Conservation (phyloP, 2,329 filamentous ascomycete genomes). For the Ambrosiella cleistominuta region DNA sequence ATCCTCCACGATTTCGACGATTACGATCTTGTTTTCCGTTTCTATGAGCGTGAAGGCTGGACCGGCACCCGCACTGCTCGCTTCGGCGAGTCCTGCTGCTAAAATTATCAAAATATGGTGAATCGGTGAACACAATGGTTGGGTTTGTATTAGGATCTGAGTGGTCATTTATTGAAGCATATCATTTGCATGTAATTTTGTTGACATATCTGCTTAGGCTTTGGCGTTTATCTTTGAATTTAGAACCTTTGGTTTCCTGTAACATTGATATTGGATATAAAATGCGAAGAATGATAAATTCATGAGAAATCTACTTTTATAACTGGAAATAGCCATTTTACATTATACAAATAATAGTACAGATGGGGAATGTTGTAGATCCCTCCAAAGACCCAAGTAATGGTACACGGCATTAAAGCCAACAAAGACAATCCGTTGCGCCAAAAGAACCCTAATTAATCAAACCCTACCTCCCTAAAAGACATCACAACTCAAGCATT, state of each 20-base stretch:
- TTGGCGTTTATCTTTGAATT: slow-evolving; percentile 3
- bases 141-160: not conserved
- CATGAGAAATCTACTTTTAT: not conserved
- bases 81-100: slow-evolving; percentile 29
- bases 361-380: not conserved
- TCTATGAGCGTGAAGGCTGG: slow-evolving; percentile 84
- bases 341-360: slow-evolving; percentile 6
- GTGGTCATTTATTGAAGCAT: not conserved
- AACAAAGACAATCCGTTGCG: not conserved
- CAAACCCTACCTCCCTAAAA: not conserved
- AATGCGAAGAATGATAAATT: not conserved
- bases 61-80: slow-evolving; percentile 33
- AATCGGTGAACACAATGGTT: not conserved
- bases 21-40: slow-evolving; percentile 90
- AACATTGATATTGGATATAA: not conserved
- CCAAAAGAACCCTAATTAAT: not conserved
- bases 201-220: not conserved
- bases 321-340: not conserved
- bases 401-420: slow-evolving; percentile 9
- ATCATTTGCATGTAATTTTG: not conserved
- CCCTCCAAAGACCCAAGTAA: not conserved
- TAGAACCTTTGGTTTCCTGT: not conserved
- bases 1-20: slow-evolving; percentile 97
- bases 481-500: no score
- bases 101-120: not conserved